A percentile compares a stretch with the other conserved stretches of the same genome.
phyloP scores from a whole-genome alignment of 176 grass and related monocot genomes.

The Aegilops sharonensis region DNA sequence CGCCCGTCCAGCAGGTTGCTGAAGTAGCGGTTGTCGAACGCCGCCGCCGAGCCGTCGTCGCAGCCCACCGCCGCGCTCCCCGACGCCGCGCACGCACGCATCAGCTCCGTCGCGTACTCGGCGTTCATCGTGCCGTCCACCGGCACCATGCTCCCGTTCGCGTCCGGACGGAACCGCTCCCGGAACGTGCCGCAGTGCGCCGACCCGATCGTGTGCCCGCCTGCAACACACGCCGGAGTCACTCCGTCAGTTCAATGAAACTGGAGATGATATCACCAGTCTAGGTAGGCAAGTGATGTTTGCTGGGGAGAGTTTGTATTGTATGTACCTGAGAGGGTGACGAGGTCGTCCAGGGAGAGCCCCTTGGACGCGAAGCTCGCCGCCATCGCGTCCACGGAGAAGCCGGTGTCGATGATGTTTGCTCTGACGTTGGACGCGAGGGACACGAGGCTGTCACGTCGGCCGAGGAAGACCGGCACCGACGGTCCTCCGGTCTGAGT shows the following conservation, averaged over 20 bases:
- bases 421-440: conserved; percentile 67
- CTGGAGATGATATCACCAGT: too few relatives aligned
- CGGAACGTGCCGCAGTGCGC: conserved; percentile 92
- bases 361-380: conserved; percentile 69
- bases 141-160: conserved; percentile 66
- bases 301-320: background rate
- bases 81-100: conserved; percentile 47
- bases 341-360: conserved; percentile 72
- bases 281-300: background rate
- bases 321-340: conserved; percentile 72
- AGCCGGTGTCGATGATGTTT: conserved; percentile 93
- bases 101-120: conserved; percentile 65
- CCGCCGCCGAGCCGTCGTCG: conserved; percentile 58
- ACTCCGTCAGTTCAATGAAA: background rate
- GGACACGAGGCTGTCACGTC: conserved; percentile 69
- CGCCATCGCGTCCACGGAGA: conserved; percentile 75
- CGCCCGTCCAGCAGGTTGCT: conserved; percentile 61
- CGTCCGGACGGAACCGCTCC: conserved; percentile 66
- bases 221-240: background rate
- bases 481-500: conserved; percentile 80
- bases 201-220: conserved; percentile 82
- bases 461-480: conserved; percentile 55
- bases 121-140: conserved; percentile 64
- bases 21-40: conserved; percentile 90
- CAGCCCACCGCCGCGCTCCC: conserved; percentile 46